Base-by-base conservation (phyloP, 2,329 filamentous ascomycete species). In the Parafenestella ontariensis region DNA sequence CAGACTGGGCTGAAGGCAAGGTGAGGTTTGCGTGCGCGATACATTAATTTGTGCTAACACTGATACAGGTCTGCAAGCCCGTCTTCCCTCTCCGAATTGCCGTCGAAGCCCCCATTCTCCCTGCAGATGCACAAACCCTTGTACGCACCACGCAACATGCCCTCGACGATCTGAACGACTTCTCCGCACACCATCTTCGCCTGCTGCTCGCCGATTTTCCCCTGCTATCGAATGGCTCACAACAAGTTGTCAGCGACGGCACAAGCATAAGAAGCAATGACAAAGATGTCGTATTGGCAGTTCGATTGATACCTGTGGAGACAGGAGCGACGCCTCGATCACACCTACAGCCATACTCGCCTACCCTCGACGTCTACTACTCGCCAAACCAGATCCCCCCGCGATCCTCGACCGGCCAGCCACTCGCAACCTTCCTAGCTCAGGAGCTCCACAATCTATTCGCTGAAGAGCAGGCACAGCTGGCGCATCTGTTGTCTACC, bases 1-100 rank as follows among this genome's bases (percentile, higher is more conserved):
- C 90, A 64, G 85, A 89, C 58, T 98, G 95, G 94, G 90, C 92
- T 9, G 90, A 96, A 69, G 92, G 92, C 61, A 91, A 90, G 83
- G 93, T 96, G 56, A 18, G 52, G 52, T n/a, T 28, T 41, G 24
- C 28, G n/a, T 39, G 21, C 17, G 10, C 29, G 18, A 17, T n/a
- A 2, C 10, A 24, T 21, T 26, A 4, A 28, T 8, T 21, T 26
- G 39, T 37, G 51, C 48, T 62, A 39, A 66, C 41, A 52, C 15
- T 43, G 33, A n/a, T 34, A 33, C 64, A 97, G 92, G 87, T 89
- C 53, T 98, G 94, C 76, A 88, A 88, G 65, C 90, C 92, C 26
- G 90, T 93, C 17, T 96, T 97, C 64, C 93, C 95, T 7, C 82
- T 98, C 18, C 87, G 89, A 58, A 90, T 98, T 62, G 86, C 88